Evolutionary conservation across 352 stramenopile species (phyloP).

Genomic region (Phytophthora foliorum): DNA sequence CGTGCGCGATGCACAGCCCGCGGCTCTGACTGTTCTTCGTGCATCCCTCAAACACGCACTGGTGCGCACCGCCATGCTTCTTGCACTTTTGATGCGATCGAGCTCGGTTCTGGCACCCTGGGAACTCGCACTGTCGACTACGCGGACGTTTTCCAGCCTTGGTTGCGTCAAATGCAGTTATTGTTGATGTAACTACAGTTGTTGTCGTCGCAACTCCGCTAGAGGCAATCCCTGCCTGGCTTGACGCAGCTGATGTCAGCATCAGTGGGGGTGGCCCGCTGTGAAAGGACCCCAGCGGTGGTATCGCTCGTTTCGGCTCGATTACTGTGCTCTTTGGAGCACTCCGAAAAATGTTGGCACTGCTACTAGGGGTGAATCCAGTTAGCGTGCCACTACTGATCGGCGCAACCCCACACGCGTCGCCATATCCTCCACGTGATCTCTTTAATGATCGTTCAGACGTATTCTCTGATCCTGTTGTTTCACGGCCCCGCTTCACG

Average conservation of each 20-base stretch:
- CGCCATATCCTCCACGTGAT: slow-evolving; percentile 24
- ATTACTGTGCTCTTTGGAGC: slow-evolving; percentile 48
- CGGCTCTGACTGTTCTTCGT: slow-evolving; percentile 91
- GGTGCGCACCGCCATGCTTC: slow-evolving; percentile 89
- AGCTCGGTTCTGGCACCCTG: slow-evolving; percentile 81
- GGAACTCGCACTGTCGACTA: slow-evolving; percentile 76
- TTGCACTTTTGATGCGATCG: slow-evolving; percentile 91
- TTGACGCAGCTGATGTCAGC: slow-evolving; percentile 4
- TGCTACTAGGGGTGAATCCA: slow-evolving; percentile 19
- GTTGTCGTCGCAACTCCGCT: background rate
- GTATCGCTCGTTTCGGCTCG: slow-evolving; percentile 50
- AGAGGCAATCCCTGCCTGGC: background rate
- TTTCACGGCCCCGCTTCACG: slow-evolving; percentile 46
- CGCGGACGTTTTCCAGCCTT: slow-evolving; percentile 49
- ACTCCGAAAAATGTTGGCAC: slow-evolving; percentile 40
- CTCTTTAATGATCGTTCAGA: slow-evolving; percentile 16
- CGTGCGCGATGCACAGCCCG: slow-evolving; percentile 87
- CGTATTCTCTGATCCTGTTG: slow-evolving; percentile 8
- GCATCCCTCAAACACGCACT: slow-evolving; percentile 87
- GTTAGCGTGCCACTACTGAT: slow-evolving; percentile 3
- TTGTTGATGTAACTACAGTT: slow-evolving; percentile 10
- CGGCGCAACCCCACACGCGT: slow-evolving; percentile 18
- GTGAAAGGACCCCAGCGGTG: slow-evolving; percentile 30
- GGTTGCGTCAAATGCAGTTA: slow-evolving; percentile 12
- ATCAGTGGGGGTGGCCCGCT: slow-evolving; percentile 20